A percentile compares a stretch with the other conserved stretches of the same genome.
Evolutionary conservation across 257 asterid species (phyloP).

Genomic region (Solanum raphanifolium): DNA sequence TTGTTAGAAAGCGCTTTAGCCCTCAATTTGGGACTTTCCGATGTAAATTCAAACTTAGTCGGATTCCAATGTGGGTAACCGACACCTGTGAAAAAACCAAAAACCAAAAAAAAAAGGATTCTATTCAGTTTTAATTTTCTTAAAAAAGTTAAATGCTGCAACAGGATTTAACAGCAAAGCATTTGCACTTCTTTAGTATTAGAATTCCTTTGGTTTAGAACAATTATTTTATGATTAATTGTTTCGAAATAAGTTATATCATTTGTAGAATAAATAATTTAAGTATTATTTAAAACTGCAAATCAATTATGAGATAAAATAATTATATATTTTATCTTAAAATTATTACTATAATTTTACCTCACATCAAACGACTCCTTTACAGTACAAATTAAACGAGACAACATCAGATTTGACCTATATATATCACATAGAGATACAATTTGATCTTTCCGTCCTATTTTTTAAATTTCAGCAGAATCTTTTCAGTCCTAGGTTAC

Average conservation of each 20-base stretch:
- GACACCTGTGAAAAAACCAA: no score
- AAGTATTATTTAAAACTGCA: no score
- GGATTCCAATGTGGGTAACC: fast-evolving
- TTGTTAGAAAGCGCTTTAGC: no score
- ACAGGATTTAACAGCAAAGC: not conserved
- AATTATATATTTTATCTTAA: no score
- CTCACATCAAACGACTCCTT: not conserved
- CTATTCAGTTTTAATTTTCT: no score
- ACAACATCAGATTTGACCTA: not conserved
- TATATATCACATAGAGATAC: not conserved
- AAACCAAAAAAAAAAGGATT: no score
- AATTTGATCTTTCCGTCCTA: not conserved
- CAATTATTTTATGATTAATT: not conserved
- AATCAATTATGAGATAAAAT: no score
- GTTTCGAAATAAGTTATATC: no score
- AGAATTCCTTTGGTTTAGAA: not conserved
- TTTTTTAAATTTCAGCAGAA: not conserved
- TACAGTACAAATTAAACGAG: not conserved
- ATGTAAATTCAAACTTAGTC: no score
- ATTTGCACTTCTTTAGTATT: not conserved
- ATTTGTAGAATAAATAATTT: no score
- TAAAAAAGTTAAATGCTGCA: not conserved
- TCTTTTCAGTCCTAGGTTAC: not conserved
- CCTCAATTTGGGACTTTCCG: no score
- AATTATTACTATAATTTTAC: no score